Conservation (phyloP, 495 filamentous ascomycete species). For the Talaromyces proteolyticus region DNA sequence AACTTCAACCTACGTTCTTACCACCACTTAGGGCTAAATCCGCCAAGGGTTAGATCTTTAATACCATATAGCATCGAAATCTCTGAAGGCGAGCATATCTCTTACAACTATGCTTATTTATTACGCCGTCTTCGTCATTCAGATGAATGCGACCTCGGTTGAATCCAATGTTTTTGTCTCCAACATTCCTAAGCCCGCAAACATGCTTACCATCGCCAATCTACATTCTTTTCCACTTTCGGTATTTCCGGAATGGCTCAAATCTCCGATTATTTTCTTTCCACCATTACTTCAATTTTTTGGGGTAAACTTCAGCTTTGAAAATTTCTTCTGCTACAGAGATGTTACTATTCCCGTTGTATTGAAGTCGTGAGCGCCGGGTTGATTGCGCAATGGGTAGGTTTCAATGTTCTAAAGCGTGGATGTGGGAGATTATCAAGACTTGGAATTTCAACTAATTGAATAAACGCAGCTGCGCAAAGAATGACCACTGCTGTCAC, state of each 20-base stretch:
- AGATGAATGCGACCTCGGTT: too few species aligned
- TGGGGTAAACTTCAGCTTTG: too few species aligned
- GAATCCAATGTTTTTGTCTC: background rate
- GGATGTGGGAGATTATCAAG: background rate
- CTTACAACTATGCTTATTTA: too few species aligned
- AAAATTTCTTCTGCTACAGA: background rate
- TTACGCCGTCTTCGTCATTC: too few species aligned
- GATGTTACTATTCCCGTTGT: background rate
- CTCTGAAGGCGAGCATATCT: too few species aligned
- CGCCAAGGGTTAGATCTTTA: too few species aligned
- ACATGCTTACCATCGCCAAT: constrained; percentile 2
- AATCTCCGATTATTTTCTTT: background rate
- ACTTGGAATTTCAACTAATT: background rate
- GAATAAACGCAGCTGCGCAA: constrained; percentile 10
- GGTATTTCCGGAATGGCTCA: constrained; percentile 6
- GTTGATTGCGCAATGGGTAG: background rate
- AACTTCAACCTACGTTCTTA: too few species aligned
- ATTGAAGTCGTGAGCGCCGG: background rate
- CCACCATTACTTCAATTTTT: too few species aligned
- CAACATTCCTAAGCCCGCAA: constrained; percentile 6
- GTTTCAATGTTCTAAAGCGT: too few species aligned
- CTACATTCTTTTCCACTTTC: constrained; percentile 7
- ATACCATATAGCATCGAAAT: too few species aligned
- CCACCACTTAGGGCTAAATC: too few species aligned
- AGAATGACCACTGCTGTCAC: constrained; percentile 29